phyloP scores from a whole-genome alignment of 352 stramenopile species.

The Globisporangium solare region DNA sequence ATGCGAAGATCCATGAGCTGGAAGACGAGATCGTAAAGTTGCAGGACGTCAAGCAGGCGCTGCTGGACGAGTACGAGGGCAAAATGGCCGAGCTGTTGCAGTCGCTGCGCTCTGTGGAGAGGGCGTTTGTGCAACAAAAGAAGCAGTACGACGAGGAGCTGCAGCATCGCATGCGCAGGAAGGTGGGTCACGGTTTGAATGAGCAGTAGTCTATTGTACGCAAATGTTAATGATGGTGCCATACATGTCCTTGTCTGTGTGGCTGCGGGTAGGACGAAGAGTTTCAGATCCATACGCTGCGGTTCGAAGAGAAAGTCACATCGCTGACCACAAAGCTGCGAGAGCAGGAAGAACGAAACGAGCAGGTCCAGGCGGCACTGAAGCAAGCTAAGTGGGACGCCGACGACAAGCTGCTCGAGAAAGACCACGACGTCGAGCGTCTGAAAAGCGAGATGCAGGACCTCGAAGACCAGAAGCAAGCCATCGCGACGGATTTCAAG shows the following conservation, averaged over 20 bases:
- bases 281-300: conserved; percentile 15
- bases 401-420: conserved; percentile 55
- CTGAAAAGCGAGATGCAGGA: conserved; percentile 49
- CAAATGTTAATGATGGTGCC: too few species aligned
- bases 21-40: conserved; percentile 50
- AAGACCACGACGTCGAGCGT: conserved; percentile 51
- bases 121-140: conserved; percentile 83
- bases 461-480: conserved; percentile 45
- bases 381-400: conserved; percentile 62
- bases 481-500: conserved; percentile 35
- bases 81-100: conserved; percentile 84
- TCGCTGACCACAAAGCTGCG: conserved; percentile 39
- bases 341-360: conserved; percentile 41
- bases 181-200: conserved; percentile 19
- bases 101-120: conserved; percentile 76
- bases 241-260: neutral
- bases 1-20: conserved; percentile 59
- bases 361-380: conserved; percentile 44
- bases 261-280: conserved; percentile 22
- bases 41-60: conserved; percentile 66
- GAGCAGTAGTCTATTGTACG: too few species aligned
- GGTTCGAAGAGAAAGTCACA: conserved; percentile 40
- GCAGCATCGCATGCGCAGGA: conserved; percentile 35
- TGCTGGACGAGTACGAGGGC: conserved; percentile 81
- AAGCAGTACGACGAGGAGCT: conserved; percentile 71